Evolutionary conservation across 2,329 filamentous ascomycete genomes (phyloP).

Genomic region (Diplodia corticola): DNA sequence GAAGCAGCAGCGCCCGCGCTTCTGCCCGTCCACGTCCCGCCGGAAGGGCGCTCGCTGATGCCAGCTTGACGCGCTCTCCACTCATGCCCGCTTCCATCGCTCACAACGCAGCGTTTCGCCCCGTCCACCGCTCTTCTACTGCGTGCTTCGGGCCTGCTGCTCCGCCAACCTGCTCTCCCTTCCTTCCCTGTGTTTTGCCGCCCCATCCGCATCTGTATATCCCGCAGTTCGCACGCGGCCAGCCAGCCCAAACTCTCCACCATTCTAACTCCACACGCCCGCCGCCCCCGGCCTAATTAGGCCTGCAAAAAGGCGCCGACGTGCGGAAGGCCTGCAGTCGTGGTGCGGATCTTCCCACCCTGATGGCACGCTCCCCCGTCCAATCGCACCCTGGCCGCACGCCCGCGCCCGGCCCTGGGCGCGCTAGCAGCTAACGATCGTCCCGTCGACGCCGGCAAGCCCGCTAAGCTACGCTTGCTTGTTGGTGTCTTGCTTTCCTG

Average conservation of each 20-base stretch:
- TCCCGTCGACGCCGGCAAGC: conserved; percentile 15
- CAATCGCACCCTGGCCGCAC: background rate
- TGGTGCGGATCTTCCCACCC: conserved; percentile 15
- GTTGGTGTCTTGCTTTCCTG: conserved; percentile 1
- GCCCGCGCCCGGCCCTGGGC: background rate
- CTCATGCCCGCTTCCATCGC: conserved; percentile 5
- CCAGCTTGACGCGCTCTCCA: conserved; percentile 15
- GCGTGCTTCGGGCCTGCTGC: background rate
- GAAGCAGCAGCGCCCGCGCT: background rate
- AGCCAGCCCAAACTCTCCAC: background rate
- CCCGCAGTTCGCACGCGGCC: conserved; percentile 8
- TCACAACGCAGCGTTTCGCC: conserved; percentile 2
- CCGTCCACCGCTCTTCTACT: background rate
- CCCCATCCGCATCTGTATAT: conserved; percentile 11
- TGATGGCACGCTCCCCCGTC: conserved; percentile 7
- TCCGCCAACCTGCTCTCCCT: background rate
- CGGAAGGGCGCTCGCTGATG: conserved; percentile 6
- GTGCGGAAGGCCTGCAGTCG: conserved; percentile 7
- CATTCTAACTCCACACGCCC: conserved; percentile 14
- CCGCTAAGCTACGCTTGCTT: conserved; percentile 1
- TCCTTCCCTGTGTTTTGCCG: background rate
- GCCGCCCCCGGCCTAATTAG: conserved; percentile 2
- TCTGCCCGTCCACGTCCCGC: conserved; percentile 1
- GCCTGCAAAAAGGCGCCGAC: conserved; percentile 14
- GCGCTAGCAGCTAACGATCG: conserved; percentile 14